These are phyloP conservation scores for Sonneratia alba DNA, from an alignment of 345 rosid species.

Conservation along the genomic window DNA sequence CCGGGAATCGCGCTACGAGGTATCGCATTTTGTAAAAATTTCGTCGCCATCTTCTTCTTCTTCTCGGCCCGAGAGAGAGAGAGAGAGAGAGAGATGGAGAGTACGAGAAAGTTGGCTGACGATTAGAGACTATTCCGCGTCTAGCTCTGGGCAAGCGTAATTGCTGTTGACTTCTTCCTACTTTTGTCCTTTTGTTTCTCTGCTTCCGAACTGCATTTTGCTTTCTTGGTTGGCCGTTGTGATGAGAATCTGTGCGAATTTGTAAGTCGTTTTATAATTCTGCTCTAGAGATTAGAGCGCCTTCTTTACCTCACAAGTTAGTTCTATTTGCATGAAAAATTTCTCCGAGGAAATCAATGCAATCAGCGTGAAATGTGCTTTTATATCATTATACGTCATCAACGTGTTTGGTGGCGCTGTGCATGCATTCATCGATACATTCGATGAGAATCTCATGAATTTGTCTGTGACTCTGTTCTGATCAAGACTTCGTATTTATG, in stretches of 20 bases:
- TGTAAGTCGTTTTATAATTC: not conserved
- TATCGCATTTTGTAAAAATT: not conserved
- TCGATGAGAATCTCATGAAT: not conserved
- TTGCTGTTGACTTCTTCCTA: not conserved
- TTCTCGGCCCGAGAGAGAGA: not conserved
- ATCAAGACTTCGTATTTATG: not conserved
- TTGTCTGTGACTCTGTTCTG: not conserved
- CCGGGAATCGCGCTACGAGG: slow-evolving; percentile 6
- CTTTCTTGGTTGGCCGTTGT: not conserved
- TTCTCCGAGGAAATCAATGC: not conserved
- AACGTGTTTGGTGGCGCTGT: not conserved
- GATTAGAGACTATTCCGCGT: not conserved
- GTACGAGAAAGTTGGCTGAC: not conserved
- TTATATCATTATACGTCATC: not conserved
- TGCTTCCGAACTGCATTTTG: slow-evolving; percentile 3
- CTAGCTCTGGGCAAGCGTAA: not conserved
- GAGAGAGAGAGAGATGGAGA: not conserved
- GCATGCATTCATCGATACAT: not conserved
- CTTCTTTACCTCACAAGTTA: not conserved
- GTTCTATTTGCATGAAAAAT: not conserved
- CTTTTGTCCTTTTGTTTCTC: not conserved
- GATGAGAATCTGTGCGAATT: not conserved
- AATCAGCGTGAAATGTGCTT: not conserved
- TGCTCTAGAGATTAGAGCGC: not conserved
- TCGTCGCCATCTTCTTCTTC: not conserved